Conservation (phyloP, 768 basidiomycete genomes). For the Butyriboletus loyo region DNA sequence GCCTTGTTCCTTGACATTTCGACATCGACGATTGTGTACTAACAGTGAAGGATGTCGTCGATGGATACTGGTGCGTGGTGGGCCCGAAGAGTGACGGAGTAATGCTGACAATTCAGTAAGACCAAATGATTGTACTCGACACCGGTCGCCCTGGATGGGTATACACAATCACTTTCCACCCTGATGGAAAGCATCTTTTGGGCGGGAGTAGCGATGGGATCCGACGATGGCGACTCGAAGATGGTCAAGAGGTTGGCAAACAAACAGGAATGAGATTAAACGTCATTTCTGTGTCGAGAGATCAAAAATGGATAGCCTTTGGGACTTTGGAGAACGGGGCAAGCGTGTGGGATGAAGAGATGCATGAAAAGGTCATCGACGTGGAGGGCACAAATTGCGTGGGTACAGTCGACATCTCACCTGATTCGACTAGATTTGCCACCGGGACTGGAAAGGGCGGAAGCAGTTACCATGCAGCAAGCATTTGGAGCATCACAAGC, state of each 20-base stretch:
- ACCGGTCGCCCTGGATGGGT: accelerated
- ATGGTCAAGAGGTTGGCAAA: background rate
- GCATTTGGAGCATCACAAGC: background rate
- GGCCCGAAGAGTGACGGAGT: background rate
- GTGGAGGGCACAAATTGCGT: background rate
- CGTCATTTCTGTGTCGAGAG: background rate
- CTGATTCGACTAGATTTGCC: background rate
- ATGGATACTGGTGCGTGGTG: background rate
- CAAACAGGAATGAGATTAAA: background rate
- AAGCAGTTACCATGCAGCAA: background rate
- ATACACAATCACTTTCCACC: background rate
- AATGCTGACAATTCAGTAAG: background rate
- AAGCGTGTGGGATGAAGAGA: background rate
- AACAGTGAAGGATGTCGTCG: background rate
- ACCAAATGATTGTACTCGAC: background rate
- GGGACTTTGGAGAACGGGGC: background rate
- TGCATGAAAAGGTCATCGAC: background rate
- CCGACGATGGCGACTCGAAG: background rate
- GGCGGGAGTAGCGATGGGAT: background rate
- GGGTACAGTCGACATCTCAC: background rate
- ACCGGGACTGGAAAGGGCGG: background rate
- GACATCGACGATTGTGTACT: background rate
- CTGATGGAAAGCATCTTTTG: background rate
- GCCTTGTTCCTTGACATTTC: no score
- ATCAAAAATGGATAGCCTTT: background rate